Base-by-base conservation (phyloP, 176 grass and related monocot species). In the Oryza longistaminata region DNA sequence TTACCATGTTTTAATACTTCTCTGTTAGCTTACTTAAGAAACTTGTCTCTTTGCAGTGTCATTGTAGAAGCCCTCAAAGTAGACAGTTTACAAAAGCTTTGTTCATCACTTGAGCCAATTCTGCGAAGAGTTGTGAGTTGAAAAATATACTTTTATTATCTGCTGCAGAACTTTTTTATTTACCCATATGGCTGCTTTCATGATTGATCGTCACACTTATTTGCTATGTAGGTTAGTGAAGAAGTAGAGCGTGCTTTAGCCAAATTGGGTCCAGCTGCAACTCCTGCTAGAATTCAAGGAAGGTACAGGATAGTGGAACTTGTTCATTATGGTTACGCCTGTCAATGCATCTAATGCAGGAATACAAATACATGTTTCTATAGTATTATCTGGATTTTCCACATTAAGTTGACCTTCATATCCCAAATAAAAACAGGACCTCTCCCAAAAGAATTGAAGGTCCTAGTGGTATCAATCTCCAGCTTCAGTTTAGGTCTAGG, bases 241-340 rank as follows among this genome's bases (percentile, higher is more conserved):
- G 96, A 99, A 74, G 96, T 99, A 81, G 96, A 99, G 39, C 96
- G 93, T 55, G 96, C 93, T 85, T 86, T 99, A 93, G 91, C 92
- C 60, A 99, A 92, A 58, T 17, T 99, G 70, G 93, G 84, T 49
- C 91, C 39, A 40, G 39, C 90, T 33, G 74, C 88, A 69, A 82
- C 85, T 79, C 92, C 93, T 46, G 83, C 96, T 31, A 99, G 86
- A 83, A 92, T 94, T 87, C 85, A 92, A 86, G 96, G 96, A 90
- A 96, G 96, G 96, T 99, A 83, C 31, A 75, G 49, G 67, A 78
- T 73, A 26, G 58, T 78, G 39, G 27, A 68, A 49, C 52, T 82
- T 89, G 69, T 71, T 91, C 40, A 77, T 78, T 81, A 24, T 29
- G 46, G 74, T 74, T 48, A 26, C 19, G 48, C 84, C 33, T 80